A percentile compares a stretch with the other conserved stretches of the same genome.
Conservation (phyloP, 2,329 filamentous ascomycete species). For the Xylariaceae sp. region DNA sequence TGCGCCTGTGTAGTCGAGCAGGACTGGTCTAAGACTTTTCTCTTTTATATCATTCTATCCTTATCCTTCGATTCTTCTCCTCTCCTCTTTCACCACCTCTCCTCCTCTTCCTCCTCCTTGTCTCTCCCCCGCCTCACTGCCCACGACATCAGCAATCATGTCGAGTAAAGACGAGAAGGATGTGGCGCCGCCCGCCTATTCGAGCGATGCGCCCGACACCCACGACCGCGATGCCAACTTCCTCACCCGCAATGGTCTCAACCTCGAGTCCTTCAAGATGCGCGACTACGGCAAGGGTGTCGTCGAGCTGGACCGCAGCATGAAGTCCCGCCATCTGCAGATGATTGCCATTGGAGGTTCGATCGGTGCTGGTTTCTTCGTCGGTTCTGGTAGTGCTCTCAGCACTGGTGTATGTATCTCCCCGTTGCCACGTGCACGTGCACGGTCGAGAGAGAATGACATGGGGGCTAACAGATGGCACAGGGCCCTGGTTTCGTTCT, state of each 20-base stretch:
- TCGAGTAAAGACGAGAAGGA: slow-evolving; percentile 31
- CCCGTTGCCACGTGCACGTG: not conserved
- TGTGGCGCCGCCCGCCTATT: slow-evolving; percentile 23
- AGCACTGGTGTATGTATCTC: slow-evolving; percentile 38
- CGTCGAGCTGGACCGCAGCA: slow-evolving; percentile 37
- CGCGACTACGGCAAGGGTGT: slow-evolving; percentile 34
- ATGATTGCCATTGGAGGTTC: slow-evolving; percentile 52
- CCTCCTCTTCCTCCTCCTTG: not conserved
- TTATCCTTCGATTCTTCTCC: not conserved
- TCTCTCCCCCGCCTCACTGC: not conserved
- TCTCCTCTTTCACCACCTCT: not conserved
- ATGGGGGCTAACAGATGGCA: not conserved
- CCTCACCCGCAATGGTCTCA: slow-evolving; percentile 39
- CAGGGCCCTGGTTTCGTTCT: slow-evolving; percentile 41
- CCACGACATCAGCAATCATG: slow-evolving; percentile 15
- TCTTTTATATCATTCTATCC: no score
- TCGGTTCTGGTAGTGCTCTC: slow-evolving; percentile 51
- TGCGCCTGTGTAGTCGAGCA: not conserved
- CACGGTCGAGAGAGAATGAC: no score
- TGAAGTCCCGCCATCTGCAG: slow-evolving; percentile 47
- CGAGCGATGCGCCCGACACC: slow-evolving; percentile 1
- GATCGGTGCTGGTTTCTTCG: slow-evolving; percentile 59
- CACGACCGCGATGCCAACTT: slow-evolving; percentile 27
- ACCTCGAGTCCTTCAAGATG: slow-evolving; percentile 39
- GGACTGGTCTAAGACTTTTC: not conserved